Evolutionary conservation across 371 early-diverging fungal genomes (phyloP).

Genomic region (Mortierella sp.): DNA sequence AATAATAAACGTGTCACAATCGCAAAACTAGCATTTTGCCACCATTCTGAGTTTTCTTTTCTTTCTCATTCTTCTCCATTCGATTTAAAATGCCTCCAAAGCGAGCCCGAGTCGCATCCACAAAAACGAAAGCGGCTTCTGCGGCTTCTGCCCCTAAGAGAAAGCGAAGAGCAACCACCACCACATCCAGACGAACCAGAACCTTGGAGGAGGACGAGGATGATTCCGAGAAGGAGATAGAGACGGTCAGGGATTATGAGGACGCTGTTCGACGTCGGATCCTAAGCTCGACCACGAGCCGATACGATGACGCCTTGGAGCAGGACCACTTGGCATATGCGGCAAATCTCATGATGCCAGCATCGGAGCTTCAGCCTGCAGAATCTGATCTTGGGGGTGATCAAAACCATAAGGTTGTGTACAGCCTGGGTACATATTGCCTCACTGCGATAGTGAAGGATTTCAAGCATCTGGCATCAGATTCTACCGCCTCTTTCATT

Average conservation of each 20-base stretch:
- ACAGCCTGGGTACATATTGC: slow-evolving; percentile 35
- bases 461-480: slow-evolving; percentile 35
- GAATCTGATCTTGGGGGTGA: neutral
- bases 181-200: neutral
- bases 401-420: neutral
- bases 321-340: slow-evolving; percentile 28
- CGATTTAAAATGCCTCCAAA: slow-evolving; percentile 9
- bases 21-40: neutral
- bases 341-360: slow-evolving; percentile 31
- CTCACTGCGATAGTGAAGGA: slow-evolving; percentile 27
- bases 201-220: slow-evolving; percentile 7
- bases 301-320: slow-evolving; percentile 32
- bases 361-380: slow-evolving; percentile 1
- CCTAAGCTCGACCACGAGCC: slow-evolving; percentile 25
- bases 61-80: too few relatives aligned
- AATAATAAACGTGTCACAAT: neutral
- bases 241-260: slow-evolving; percentile 30
- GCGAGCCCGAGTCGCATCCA: neutral
- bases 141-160: neutral
- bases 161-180: neutral
- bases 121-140: neutral
- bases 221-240: slow-evolving; percentile 32
- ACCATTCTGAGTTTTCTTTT: neutral
- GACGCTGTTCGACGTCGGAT: slow-evolving; percentile 40
- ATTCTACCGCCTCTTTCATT: neutral